Evolutionary conservation across 805 yeast genomes (phyloP).

Genomic region (Pichia deserticola): DNA sequence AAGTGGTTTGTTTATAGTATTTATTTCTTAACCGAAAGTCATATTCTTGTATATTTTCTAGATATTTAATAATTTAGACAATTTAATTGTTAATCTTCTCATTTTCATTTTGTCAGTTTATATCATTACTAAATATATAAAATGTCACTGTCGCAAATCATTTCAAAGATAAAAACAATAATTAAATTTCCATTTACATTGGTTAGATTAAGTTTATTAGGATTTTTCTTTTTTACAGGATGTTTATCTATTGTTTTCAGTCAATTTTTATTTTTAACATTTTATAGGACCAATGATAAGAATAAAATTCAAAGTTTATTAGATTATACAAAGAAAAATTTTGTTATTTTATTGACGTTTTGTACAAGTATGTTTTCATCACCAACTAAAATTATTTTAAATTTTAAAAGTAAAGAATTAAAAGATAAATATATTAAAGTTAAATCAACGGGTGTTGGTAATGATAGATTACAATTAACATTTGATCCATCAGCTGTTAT

Average conservation of each 20-base stretch:
- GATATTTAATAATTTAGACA: too few species aligned
- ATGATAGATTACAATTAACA: conserved; percentile 6
- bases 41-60: too few species aligned
- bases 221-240: conserved; percentile 29
- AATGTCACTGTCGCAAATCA: background rate
- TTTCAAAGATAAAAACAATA: background rate
- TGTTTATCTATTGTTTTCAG: conserved; percentile 37
- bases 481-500: conserved; percentile 34
- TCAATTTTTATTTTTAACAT: conserved; percentile 35
- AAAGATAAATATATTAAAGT: conserved; percentile 4
- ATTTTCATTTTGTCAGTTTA: too few species aligned
- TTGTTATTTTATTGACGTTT: conserved; percentile 47
- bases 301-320: conserved; percentile 35
- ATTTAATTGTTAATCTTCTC: too few species aligned
- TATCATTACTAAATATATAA: background rate
- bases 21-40: background rate
- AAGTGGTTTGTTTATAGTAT: background rate
- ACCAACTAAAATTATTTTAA: conserved; percentile 45
- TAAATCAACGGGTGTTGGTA: conserved; percentile 6
- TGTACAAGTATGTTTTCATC: conserved; percentile 40
- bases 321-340: conserved; percentile 49
- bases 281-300: conserved; percentile 13
- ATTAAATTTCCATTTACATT: background rate
- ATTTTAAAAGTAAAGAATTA: conserved; percentile 24
- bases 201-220: conserved; percentile 15